A percentile compares a stretch with the other conserved stretches of the same genome.
Conservation (phyloP, 495 filamentous ascomycete genomes). For the Trichoderma asperelloides region DNA sequence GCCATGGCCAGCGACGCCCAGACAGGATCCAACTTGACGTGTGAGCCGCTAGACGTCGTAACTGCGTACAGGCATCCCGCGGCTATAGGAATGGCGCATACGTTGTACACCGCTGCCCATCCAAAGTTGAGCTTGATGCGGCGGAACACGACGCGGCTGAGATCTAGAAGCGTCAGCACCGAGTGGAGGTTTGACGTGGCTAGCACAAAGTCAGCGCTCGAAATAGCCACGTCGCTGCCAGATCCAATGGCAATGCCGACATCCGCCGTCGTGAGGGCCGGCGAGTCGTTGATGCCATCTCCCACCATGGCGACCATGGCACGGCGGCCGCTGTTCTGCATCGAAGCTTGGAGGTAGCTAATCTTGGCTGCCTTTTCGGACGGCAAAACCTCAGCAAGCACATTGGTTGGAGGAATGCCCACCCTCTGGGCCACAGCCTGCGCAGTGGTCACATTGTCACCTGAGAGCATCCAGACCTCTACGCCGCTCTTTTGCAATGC, state of each 20-base stretch:
- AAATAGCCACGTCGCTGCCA: conserved; percentile 78
- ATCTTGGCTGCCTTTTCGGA: conserved; percentile 82
- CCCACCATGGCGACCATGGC: conserved; percentile 51
- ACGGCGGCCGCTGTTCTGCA: conserved; percentile 30
- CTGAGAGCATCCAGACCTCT: conserved; percentile 85
- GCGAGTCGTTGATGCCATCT: conserved; percentile 85
- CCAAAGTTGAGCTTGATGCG: conserved; percentile 79
- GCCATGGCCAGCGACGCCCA: conserved; percentile 89
- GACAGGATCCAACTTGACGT: conserved; percentile 61
- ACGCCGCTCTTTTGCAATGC: conserved; percentile 59
- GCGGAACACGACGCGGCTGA: conserved; percentile 63
- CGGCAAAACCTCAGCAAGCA: conserved; percentile 84
- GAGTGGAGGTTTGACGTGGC: conserved; percentile 60
- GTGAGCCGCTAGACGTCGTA: conserved; percentile 35
- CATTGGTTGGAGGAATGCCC: conserved; percentile 62
- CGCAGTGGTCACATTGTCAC: conserved; percentile 70
- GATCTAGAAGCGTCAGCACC: conserved; percentile 62
- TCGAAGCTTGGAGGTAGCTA: conserved; percentile 59
- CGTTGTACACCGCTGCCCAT: conserved; percentile 85
- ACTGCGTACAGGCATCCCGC: conserved; percentile 75
- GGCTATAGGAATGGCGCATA: conserved; percentile 69
- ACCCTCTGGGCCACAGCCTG: conserved; percentile 66
- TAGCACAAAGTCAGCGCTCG: conserved; percentile 77
- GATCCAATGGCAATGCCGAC: conserved; percentile 79
- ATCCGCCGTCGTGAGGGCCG: conserved; percentile 70